These are phyloP conservation scores for Aspergillus versicolor DNA, from an alignment of 2,329 filamentous ascomycete genomes.

Conservation along the genomic window DNA sequence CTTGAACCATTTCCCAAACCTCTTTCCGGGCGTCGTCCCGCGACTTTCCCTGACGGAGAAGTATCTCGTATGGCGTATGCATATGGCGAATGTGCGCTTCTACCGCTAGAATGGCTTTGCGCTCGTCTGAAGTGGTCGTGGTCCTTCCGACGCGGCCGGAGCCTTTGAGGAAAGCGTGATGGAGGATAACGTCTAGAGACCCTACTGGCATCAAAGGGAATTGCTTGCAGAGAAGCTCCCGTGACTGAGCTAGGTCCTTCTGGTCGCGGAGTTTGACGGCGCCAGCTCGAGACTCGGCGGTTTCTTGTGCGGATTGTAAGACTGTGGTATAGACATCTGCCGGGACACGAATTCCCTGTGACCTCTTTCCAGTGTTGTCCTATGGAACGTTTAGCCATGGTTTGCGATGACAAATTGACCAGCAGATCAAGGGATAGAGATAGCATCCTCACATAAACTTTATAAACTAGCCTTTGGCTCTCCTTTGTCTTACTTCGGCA, in stretches of 20 bases:
- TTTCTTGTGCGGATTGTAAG: constrained; percentile 37
- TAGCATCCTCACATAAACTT: constrained; percentile 35
- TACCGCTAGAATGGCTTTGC: constrained; percentile 40
- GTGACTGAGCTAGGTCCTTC: constrained; percentile 27
- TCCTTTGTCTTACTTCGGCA: constrained; percentile 40
- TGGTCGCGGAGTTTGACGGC: constrained; percentile 39
- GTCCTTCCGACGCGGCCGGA: constrained; percentile 43
- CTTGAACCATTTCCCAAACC: constrained; percentile 31
- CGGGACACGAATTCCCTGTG: constrained; percentile 47
- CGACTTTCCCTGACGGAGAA: constrained; percentile 27
- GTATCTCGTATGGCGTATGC: constrained; percentile 41
- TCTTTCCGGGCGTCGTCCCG: constrained; percentile 30
- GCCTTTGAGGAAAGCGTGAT: constrained; percentile 42
- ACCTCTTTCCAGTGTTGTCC: constrained; percentile 30
- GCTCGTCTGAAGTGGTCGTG: constrained; percentile 30
- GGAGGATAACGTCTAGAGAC: constrained; percentile 32
- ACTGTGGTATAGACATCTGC: constrained; percentile 39
- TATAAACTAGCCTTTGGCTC: constrained; percentile 31
- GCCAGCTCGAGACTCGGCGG: constrained; percentile 40
- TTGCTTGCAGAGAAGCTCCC: constrained; percentile 26
- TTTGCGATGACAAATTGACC: not conserved
- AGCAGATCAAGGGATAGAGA: not conserved
- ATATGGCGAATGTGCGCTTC: constrained; percentile 46
- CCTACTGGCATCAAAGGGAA: constrained; percentile 41
- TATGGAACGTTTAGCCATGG: constrained; percentile 9